A percentile compares a stretch with the other conserved stretches of the same genome.
These are phyloP conservation scores for Leccinum fuscescens DNA, from an alignment of 1,284 basidiomycete species.

Conservation along the genomic window DNA sequence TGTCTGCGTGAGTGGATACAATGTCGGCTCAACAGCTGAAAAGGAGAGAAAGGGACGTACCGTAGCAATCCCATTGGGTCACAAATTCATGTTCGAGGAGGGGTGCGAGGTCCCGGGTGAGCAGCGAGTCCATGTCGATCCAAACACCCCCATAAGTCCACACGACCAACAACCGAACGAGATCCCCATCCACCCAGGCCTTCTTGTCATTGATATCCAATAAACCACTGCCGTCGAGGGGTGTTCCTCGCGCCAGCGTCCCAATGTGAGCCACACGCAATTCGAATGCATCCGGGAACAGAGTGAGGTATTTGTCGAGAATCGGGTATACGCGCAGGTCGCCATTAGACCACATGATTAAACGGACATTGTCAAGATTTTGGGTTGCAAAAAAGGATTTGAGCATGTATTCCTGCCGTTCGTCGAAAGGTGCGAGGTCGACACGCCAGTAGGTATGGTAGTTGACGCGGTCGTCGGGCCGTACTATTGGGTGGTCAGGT, in stretches of 20 bases:
- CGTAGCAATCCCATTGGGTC: slow-evolving; percentile 96
- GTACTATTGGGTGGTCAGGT: slow-evolving; percentile 10
- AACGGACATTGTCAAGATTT: slow-evolving; percentile 56
- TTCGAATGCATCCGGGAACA: slow-evolving; percentile 70
- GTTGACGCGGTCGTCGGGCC: slow-evolving; percentile 49
- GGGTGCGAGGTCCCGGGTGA: slow-evolving; percentile 81
- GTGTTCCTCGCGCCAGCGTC: slow-evolving; percentile 69
- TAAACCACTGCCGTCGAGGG: slow-evolving; percentile 62
- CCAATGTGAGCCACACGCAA: slow-evolving; percentile 69
- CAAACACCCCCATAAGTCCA: slow-evolving; percentile 91
- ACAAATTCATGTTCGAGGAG: slow-evolving; percentile 91
- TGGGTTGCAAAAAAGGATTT: slow-evolving; percentile 91
- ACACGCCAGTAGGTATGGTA: slow-evolving; percentile 91
- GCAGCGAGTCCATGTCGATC: slow-evolving; percentile 93
- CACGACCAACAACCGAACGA: slow-evolving; percentile 78
- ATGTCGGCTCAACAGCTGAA: background rate
- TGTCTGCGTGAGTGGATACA: slow-evolving; percentile 51
- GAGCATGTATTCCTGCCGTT: slow-evolving; percentile 84
- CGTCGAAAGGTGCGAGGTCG: slow-evolving; percentile 77
- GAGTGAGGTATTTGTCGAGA: slow-evolving; percentile 56
- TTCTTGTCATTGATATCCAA: slow-evolving; percentile 65
- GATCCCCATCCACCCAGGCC: slow-evolving; percentile 91
- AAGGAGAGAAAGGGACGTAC: slow-evolving; percentile 43
- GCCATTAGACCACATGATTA: slow-evolving; percentile 89
- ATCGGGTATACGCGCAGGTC: slow-evolving; percentile 62